Evolutionary conservation across 2,329 filamentous ascomycete species (phyloP), one percentile per base, ranked within the genome.

Genomic region (Apiospora pterosperma): DNA sequence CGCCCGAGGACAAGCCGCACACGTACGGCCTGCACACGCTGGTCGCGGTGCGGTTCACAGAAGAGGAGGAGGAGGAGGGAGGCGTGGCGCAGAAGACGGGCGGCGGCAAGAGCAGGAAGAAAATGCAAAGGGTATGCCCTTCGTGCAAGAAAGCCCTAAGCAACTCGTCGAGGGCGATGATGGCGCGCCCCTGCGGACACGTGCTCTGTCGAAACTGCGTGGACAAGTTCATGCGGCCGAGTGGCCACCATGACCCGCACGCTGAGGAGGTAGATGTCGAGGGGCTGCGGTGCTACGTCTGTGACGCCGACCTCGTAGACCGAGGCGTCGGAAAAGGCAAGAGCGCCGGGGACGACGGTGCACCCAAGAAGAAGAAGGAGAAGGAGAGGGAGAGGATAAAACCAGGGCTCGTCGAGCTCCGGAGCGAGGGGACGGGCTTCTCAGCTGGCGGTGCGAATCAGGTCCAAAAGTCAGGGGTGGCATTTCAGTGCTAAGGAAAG

Each of bases 381-480:
- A 73, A 75, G 67, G 69, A 73, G 48, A 86, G 86, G 69, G 84
- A 88, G 39, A 86, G 81, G 62, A 83, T 90, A 39, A 87, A 83
- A 66, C 87, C 89, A 0, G 94, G 94, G 0, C 74, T 97, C 38
- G 89, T 97, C 3, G 88, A 91, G 73, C 85, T 98, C 60, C 89
- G 87, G 69, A 92, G 90, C 39, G 95, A 97, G 71, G 95, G 95
- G 0, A 98, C 95, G 0, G 95, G 95, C 0, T 98, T 97, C 77
- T 94, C 95, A 5, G 91, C 92, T 5, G 90, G 90, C n/a, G 95
- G 96, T 3, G 86, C 87, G 62, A 97, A 91, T 73, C 63, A 92
- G 71, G 93, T 96, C 19, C 91, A 91, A 78, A 96, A 90, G 76
- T 80, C 85, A 4, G 90, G 91, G 0, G 88, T 96, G 21, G 90